A percentile compares a stretch with the other conserved stretches of the same genome.
phyloP scores from a whole-genome alignment of 2,329 filamentous ascomycete species.

The Westerdykella aurantiaca region DNA sequence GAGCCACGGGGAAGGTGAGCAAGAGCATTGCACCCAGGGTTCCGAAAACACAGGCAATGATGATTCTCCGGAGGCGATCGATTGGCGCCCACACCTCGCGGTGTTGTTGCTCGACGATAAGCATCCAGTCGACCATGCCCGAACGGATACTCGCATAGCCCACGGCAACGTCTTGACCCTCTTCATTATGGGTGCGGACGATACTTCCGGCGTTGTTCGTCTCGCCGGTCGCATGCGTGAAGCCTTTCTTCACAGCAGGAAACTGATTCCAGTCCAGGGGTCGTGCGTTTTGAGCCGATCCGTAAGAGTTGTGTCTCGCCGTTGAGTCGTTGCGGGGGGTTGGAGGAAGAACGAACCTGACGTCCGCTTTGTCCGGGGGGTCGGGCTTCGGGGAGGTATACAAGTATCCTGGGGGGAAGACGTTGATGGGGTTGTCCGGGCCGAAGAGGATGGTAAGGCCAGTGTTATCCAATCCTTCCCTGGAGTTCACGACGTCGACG shows the following conservation, averaged over 20 bases:
- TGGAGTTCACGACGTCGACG: conserved; percentile 55
- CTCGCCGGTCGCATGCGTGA: conserved; percentile 42
- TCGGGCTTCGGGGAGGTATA: conserved; percentile 17
- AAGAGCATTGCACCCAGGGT: conserved; percentile 68
- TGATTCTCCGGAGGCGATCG: conserved; percentile 65
- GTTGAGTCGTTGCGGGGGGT: conserved; percentile 16
- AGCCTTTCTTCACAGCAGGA: conserved; percentile 57
- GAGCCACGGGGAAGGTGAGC: conserved; percentile 70
- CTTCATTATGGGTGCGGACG: conserved; percentile 67
- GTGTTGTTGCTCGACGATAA: conserved; percentile 71
- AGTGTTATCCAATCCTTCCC: conserved; percentile 64
- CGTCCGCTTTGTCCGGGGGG: conserved; percentile 19
- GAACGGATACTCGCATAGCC: conserved; percentile 69
- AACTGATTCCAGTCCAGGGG: conserved; percentile 57
- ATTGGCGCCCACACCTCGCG: conserved; percentile 73
- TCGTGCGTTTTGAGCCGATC: conserved; percentile 15
- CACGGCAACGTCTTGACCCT: conserved; percentile 64
- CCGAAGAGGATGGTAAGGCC: conserved; percentile 64
- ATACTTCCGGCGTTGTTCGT: conserved; percentile 64
- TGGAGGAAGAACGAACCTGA: conserved; percentile 33
- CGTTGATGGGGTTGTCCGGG: conserved; percentile 60
- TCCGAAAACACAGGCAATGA: conserved; percentile 79
- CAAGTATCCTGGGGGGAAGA: conserved; percentile 34
- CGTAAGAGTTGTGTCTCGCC: conserved; percentile 27
- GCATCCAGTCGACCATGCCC: conserved; percentile 69